Base-by-base conservation (phyloP, 768 basidiomycete species). In the Lactifluus piperatus region DNA sequence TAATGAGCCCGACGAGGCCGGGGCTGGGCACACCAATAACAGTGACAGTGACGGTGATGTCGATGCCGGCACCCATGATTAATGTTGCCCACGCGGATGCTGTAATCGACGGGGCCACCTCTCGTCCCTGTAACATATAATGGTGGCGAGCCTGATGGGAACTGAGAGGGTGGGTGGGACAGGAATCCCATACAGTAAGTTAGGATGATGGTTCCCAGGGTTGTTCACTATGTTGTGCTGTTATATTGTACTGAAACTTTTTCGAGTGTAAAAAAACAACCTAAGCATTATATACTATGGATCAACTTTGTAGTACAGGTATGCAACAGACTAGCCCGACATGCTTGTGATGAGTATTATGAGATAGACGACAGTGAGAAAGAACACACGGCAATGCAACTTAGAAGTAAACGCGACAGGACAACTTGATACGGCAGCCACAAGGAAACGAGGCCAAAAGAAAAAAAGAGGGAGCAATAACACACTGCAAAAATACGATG, bases 251-350 rank as follows among this genome's bases (percentile, higher is more conserved):
- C 39, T 39, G 39, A n/a, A n/a, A n/a, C n/a, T n/a, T n/a, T n/a
- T n/a, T n/a, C n/a, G n/a, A n/a, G n/a, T n/a, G n/a, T n/a, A n/a
- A 49, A 54, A 36, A 56, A 46, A 49, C 54, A 32, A 56, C 44
- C 58, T 51, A 56, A 47, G 51, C 54, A 61, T 61, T 61, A 61
- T 62, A 60, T 62, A 62, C 61, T 62, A 62, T 57, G 60, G 34
- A 62, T 56, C 62, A 57, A 57, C 54, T 58, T 58, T 56, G 57
- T 56, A 53, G 54, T 64, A 64, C 64, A 64, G 54, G 62, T 63
- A 64, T 64, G 62, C 64, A 20, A 64, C 64, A 58, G 47, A 57
- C 52, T 56, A 62, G 50, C 62, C 45, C 62, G 34, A 58, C 57
- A 57, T 56, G 60, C 53, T 62, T 62, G 62, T 52, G 54, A 59